A percentile compares a stretch with the other conserved stretches of the same genome.
Evolutionary conservation across 1,284 basidiomycete genomes (phyloP).

Genomic region (Megacollybia platyphylla): DNA sequence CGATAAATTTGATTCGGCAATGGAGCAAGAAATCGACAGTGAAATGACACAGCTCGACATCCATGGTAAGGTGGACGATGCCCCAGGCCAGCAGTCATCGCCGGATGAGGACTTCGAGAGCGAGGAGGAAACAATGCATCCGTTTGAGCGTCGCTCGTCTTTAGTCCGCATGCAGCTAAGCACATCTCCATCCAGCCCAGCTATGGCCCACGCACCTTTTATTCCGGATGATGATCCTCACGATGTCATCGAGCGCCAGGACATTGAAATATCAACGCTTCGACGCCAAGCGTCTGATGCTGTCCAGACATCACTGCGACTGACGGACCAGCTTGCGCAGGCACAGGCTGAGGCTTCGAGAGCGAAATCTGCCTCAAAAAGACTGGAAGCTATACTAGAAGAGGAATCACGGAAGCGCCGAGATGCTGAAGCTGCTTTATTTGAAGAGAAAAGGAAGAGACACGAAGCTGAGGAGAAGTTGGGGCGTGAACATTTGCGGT

Average conservation of each 20-base stretch:
- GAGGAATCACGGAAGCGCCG: slow-evolving; percentile 43
- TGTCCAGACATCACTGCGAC: slow-evolving; percentile 40
- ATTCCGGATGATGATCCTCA: slow-evolving; percentile 18
- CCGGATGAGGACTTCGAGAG: slow-evolving; percentile 45
- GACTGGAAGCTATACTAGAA: slow-evolving; percentile 42
- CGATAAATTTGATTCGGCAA: neutral
- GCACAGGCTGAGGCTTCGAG: slow-evolving; percentile 45
- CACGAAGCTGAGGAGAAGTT: slow-evolving; percentile 37
- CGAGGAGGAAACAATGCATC: slow-evolving; percentile 34
- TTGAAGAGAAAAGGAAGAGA: slow-evolving; percentile 37
- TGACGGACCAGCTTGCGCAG: slow-evolving; percentile 53
- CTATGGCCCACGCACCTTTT: slow-evolving; percentile 12
- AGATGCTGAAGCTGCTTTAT: slow-evolving; percentile 40
- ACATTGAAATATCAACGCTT: slow-evolving; percentile 46
- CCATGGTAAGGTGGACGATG: slow-evolving; percentile 17
- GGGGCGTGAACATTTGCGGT: slow-evolving; percentile 10
- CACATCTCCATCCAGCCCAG: slow-evolving; percentile 14
- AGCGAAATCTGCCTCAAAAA: slow-evolving; percentile 35
- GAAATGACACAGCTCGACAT: slow-evolving; percentile 13
- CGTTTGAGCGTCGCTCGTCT: slow-evolving; percentile 27
- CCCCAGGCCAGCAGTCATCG: slow-evolving; percentile 15
- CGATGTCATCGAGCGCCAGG: slow-evolving; percentile 41
- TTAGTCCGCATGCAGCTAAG: slow-evolving; percentile 12
- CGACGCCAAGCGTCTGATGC: slow-evolving; percentile 55
- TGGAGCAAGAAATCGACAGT: slow-evolving; percentile 8